Evolutionary conservation across 768 basidiomycete genomes (phyloP).

Genomic region (Trametes coccinea): DNA sequence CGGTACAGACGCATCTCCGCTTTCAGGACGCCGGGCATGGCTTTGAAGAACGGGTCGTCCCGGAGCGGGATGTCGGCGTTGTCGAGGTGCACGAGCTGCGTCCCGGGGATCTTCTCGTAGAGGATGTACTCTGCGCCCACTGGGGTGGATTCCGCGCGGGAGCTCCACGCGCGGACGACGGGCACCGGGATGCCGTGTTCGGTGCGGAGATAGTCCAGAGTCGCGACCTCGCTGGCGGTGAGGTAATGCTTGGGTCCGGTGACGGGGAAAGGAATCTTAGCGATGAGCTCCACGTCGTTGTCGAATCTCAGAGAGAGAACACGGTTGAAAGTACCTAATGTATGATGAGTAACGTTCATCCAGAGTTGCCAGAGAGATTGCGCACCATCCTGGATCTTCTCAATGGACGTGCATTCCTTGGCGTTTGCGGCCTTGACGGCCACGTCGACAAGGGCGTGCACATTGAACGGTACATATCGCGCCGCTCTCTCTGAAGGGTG

Average conservation of each 20-base stretch:
- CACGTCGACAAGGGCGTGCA: slow-evolving; percentile 13
- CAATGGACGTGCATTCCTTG: slow-evolving; percentile 4
- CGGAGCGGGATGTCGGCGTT: background rate
- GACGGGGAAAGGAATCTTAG: slow-evolving; percentile 43
- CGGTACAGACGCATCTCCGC: background rate
- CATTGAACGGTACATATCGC: slow-evolving; percentile 19
- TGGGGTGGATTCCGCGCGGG: slow-evolving; percentile 35
- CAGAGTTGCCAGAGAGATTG: background rate
- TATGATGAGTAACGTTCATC: background rate
- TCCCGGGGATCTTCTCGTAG: slow-evolving; percentile 38
- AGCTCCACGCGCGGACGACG: slow-evolving; percentile 41
- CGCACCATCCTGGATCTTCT: slow-evolving; percentile 16
- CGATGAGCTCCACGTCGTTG: slow-evolving; percentile 40
- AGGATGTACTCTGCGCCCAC: slow-evolving; percentile 48
- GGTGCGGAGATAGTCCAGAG: slow-evolving; percentile 43
- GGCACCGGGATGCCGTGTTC: slow-evolving; percentile 41
- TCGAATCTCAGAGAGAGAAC: slow-evolving; percentile 42
- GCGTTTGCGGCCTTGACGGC: slow-evolving; percentile 17
- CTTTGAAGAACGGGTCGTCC: background rate
- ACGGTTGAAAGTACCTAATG: slow-evolving; percentile 29
- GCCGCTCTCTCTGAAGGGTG: slow-evolving; percentile 8
- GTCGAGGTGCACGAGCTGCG: slow-evolving; percentile 2
- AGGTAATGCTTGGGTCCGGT: slow-evolving; percentile 40
- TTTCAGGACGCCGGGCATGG: background rate
- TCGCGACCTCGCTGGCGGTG: slow-evolving; percentile 49